Base-by-base conservation (phyloP, 2,329 filamentous ascomycete genomes). In the Thielaviopsis euricoi region DNA sequence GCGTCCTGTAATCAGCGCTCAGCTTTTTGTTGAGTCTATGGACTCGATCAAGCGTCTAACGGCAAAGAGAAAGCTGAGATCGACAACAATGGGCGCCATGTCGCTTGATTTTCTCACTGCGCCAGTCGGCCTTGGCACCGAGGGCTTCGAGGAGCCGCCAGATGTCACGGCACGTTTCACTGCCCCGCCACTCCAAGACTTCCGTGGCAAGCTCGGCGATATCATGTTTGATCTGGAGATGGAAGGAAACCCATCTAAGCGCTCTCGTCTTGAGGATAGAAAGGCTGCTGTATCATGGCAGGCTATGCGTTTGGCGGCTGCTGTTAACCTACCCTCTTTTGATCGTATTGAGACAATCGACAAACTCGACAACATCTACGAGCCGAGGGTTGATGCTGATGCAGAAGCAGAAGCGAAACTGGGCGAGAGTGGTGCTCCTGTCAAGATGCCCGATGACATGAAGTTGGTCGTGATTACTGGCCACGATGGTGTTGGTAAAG, bases 241-340 rank as follows among this genome's bases (percentile, higher is more conserved):
- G 77, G 85, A 87, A 10, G 79, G 79, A 58, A 81, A 77, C 73
- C 72, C 79, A 69, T 71, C 78, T 59, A 77, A 80, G 55, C 80
- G 78, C 62, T 71, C 73, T 0, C 70, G 70, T 13, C 76, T 80
- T 21, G 69, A 82, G 7, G 86, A 87, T 62, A 78, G 83, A 58
- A 95, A 94, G 68, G 82, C 85, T 21, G 95, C 89, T 73, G 91
- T 94, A 69, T 86, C 83, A 58, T 98, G 93, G 93, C 81, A 90
- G 64, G 87, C 89, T 5, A 73, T 98, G 62, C 82, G 93, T 56
- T 80, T 95, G 62, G 86, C 89, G 10, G 83, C 86, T 58, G 82
- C 81, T 62, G 82, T 77, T 58, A 86, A 85, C 64, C 77, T 97
- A 63, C 78, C 81, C 51, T 73, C 82, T 21, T 93, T 97, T 68